These are phyloP conservation scores for Pisolithus orientalis DNA, from an alignment of 768 basidiomycete species.

Conservation along the genomic window DNA sequence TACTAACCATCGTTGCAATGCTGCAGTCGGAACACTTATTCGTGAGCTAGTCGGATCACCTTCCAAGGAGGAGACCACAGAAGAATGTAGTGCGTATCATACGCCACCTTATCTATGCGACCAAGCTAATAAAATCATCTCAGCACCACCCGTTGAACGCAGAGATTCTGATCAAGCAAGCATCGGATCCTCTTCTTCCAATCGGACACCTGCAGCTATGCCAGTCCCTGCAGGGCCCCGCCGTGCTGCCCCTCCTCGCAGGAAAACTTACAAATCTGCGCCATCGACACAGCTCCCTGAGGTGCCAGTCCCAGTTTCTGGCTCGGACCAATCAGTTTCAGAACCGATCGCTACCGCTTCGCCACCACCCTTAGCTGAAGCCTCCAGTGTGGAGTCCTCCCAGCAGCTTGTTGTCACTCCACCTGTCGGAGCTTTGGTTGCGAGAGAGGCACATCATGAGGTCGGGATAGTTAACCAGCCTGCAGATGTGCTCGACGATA, in stretches of 20 bases:
- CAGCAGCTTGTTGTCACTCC: slow-evolving; percentile 1
- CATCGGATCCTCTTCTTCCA: slow-evolving; percentile 22
- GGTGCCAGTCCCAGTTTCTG: slow-evolving; percentile 17
- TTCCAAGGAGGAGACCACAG: slow-evolving; percentile 1
- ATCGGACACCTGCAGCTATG: slow-evolving; percentile 51
- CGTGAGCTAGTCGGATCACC: slow-evolving; percentile 3
- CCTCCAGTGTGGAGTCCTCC: neutral
- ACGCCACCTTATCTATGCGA: neutral
- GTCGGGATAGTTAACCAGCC: slow-evolving; percentile 3
- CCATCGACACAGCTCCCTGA: slow-evolving; percentile 27
- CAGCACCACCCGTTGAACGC: slow-evolving; percentile 10
- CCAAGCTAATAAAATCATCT: slow-evolving; percentile 5
- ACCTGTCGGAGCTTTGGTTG: slow-evolving; percentile 1
- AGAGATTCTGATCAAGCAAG: slow-evolving; percentile 21
- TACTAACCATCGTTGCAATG: slow-evolving; percentile 8
- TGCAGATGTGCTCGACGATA: neutral
- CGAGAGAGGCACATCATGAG: slow-evolving; percentile 10
- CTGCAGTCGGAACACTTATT: slow-evolving; percentile 9
- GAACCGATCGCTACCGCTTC: neutral
- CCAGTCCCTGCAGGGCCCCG: slow-evolving; percentile 70
- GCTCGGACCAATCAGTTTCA: neutral
- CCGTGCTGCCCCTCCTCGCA: slow-evolving; percentile 69
- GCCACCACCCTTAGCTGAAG: neutral
- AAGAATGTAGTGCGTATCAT: slow-evolving; percentile 14
- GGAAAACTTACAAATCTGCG: slow-evolving; percentile 52